phyloP scores from a whole-genome alignment of 75 land plant species.

The Pinus tabuliformis region DNA sequence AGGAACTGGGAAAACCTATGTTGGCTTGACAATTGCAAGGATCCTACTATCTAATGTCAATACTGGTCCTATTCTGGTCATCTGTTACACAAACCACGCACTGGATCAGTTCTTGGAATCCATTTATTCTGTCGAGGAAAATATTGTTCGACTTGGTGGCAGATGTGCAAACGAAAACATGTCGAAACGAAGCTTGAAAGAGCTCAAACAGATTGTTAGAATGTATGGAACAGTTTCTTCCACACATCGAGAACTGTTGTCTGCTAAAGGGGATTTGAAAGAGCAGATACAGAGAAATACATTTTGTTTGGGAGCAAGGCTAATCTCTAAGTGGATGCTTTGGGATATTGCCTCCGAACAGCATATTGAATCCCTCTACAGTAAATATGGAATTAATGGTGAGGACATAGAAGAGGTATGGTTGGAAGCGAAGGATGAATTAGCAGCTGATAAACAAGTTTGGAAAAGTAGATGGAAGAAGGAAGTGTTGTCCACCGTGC shows the following conservation, averaged over 20 bases:
- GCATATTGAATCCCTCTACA: neutral
- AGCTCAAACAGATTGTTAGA: neutral
- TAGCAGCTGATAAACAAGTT: neutral
- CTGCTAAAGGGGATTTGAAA: neutral
- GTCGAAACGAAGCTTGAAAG: neutral
- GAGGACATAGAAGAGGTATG: neutral
- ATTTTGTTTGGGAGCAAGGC: neutral
- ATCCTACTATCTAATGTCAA: too few relatives aligned
- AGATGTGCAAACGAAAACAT: neutral
- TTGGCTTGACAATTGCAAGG: too few relatives aligned
- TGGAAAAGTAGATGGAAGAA: neutral
- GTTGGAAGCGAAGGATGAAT: neutral
- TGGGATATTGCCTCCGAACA: neutral
- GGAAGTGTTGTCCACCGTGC: neutral
- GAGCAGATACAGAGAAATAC: neutral
- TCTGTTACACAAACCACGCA: too few relatives aligned
- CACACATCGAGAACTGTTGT: neutral
- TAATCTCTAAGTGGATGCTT: neutral
- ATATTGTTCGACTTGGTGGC: slow-evolving; percentile 15
- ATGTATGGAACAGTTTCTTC: neutral
- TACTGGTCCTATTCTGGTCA: too few relatives aligned
- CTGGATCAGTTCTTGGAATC: slow-evolving; percentile 21
- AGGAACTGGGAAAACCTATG: too few relatives aligned
- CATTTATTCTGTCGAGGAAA: slow-evolving; percentile 9
- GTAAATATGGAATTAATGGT: neutral